Base-by-base conservation (phyloP, 192 early-diverging fungal genomes). In the Oehlia diaphana region DNA sequence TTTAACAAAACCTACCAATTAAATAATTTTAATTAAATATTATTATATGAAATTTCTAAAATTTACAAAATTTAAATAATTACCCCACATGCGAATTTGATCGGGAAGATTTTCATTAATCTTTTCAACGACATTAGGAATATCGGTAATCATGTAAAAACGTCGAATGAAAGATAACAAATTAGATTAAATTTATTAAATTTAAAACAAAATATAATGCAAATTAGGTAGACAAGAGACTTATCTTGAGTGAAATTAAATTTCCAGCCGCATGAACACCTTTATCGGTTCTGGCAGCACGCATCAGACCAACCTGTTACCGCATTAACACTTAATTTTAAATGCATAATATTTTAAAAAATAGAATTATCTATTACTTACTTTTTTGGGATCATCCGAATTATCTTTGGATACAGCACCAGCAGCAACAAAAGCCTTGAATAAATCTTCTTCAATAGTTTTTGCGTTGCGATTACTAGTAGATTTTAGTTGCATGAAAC, bases 181-280 rank as follows among this genome's bases (percentile, higher is more conserved):
- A 58, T 58, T 19, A 58, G 4, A 21, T 58, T 58, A 16, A 58
- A 7, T 58, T 31, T 58, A 4, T 58, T 58, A 16, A 58, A 7
- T 58, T 31, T 58, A 4, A 58, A 19, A 19, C 2, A 19, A 58
- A 16, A 19, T 58, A 58, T 7, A 58, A 19, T 58, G 16, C 4
- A 7, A 58, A 58, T 7, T 58, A 58, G 0, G 2, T 21, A 16
- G 13, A 6, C 0, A 58, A 49, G 47, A 73, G 31, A 75, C 76
- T 68, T 68, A 78, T 78, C 83, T 99, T 99, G 39, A 94, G 74
- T 7, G 96, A 96, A 12, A 96, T 90, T 3, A 99, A 93, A 72
- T 99, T 97, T 14, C 97, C 97, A 44, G 95, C 95, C 26, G 98
- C 97, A 82, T 99, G 97, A 6, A 99, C 98, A 37, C 98, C 98